A percentile compares a stretch with the other conserved stretches of the same genome.
phyloP scores from a whole-genome alignment of 179 eudicot species.

The Silene coronaria region DNA sequence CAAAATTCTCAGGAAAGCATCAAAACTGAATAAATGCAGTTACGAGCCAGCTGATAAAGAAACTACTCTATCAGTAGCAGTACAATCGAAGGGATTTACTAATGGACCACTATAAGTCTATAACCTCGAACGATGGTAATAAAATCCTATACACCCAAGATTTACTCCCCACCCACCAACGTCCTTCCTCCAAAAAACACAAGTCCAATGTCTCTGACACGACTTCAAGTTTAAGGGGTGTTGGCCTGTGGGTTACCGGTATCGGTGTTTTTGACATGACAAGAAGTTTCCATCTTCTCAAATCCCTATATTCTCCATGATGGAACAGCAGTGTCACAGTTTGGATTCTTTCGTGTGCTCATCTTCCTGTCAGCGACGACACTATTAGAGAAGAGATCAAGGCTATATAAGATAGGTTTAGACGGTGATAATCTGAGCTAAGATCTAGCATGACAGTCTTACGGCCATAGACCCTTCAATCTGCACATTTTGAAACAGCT shows the following conservation, averaged over 20 bases:
- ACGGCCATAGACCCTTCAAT: neutral
- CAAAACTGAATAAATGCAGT: neutral
- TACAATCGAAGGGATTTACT: neutral
- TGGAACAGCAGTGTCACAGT: slow-evolving; percentile 9
- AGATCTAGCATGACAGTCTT: neutral
- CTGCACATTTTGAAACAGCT: neutral
- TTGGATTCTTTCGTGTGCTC: slow-evolving; percentile 24
- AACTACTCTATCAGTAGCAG: slow-evolving; percentile 13
- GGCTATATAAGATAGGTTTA: neutral
- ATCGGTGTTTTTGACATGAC: slow-evolving; percentile 1
- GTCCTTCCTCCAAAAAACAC: slow-evolving; percentile 8
- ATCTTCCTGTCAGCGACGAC: slow-evolving; percentile 24
- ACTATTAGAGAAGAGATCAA: slow-evolving; percentile 5
- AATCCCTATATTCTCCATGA: neutral
- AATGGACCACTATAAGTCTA: slow-evolving; percentile 9
- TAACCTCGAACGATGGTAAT: slow-evolving; percentile 16
- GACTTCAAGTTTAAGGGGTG: neutral
- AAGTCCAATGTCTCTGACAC: neutral
- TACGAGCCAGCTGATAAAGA: neutral
- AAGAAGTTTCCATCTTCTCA: slow-evolving; percentile 7
- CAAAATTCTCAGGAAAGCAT: slow-evolving; percentile 14
- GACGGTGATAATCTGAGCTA: neutral
- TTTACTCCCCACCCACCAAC: neutral
- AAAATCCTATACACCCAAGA: slow-evolving; percentile 23
- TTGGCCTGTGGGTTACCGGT: neutral